Evolutionary conservation across 2,329 filamentous ascomycete species (phyloP), one percentile per base, ranked within the genome.

Genomic region (Epichloe uncinata): DNA sequence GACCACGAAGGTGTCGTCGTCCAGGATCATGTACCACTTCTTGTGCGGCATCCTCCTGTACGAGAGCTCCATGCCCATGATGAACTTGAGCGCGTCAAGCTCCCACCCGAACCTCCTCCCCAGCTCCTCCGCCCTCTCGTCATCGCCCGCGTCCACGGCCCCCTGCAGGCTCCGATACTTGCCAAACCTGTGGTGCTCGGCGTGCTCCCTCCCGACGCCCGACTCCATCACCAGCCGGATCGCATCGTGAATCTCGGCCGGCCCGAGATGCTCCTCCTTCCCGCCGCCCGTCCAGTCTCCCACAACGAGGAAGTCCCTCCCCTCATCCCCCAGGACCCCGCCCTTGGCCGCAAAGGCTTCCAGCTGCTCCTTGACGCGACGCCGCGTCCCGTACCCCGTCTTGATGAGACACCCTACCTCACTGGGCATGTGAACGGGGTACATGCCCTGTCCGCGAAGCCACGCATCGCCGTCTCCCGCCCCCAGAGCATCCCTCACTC

Each of bases 1-100:
- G 42, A 78, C 66, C 42, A 79, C 59, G 57, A 73, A 79, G 1
- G 74, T 79, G 58, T 80, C 76, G 60, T 79, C 77, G 60, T 79
- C 76, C 13, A 77, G 61, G 54, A 79, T 71, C 53, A 79, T 60
- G 57, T 78, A 79, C 77, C 77, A 79, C 58, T 77, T 76, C 64
- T 78, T 79, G 53, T 66, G 60, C 0, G 75, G 76, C 58, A 78
- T 65, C 15, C 63, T 66, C 38, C 66, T 61, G 64, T 73, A 77
- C 18, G 72, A 66, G 53, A 75, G 68, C 55, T 78, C 73, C 55
- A 80, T 70, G 42, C 74, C 72, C 40, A 74, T 70, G 47, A 79
- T 70, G 57, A 78, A 78, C 75, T 75, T 75, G 52, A 75, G 61
- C 0, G 71, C 70, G 57, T 75, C 73, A 49, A 75, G 56, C 55